A percentile compares a stretch with the other conserved stretches of the same genome.
Conservation (phyloP, 805 yeast species). For the Wickerhamiella australiensis region DNA sequence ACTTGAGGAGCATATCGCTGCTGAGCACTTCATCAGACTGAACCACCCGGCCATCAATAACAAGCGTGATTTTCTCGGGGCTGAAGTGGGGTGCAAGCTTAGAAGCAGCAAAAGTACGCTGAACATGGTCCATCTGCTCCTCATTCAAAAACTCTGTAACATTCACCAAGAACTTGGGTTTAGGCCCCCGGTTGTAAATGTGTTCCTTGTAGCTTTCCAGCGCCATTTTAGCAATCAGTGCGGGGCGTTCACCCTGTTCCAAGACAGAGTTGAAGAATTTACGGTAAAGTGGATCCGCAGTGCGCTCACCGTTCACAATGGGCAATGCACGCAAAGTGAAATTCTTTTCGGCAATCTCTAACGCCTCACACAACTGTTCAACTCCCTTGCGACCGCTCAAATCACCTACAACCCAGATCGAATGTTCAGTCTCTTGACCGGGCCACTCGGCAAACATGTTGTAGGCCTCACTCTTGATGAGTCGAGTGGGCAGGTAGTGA, state of each 20-base stretch:
- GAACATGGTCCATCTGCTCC: conserved; percentile 2
- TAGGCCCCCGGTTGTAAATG: conserved; percentile 1
- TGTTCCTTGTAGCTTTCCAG: conserved; percentile 6
- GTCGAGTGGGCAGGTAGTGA: conserved; percentile 24
- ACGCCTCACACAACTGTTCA: conserved; percentile 35
- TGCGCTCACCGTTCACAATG: not conserved
- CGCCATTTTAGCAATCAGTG: conserved; percentile 7
- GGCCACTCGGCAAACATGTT: conserved; percentile 9
- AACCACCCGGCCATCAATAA: conserved; percentile 19
- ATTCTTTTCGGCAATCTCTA: conserved; percentile 21
- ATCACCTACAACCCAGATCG: conserved; percentile 50
- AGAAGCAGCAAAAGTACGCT: conserved; percentile 1
- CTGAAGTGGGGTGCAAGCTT: not conserved
- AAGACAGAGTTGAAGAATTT: conserved; percentile 5
- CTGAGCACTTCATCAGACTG: not conserved
- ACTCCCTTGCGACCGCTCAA: conserved; percentile 32
- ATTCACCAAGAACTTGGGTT: conserved; percentile 6
- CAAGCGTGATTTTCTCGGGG: conserved; percentile 4
- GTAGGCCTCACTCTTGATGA: conserved; percentile 3
- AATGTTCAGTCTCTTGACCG: conserved; percentile 9
- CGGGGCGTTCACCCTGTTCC: conserved; percentile 8
- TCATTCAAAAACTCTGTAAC: conserved; percentile 1
- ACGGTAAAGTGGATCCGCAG: conserved; percentile 4
- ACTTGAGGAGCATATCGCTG: conserved; percentile 4
- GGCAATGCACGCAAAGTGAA: conserved; percentile 1